Base-by-base conservation (phyloP, 495 filamentous ascomycete species). In the Hypoxylon trugodes region DNA sequence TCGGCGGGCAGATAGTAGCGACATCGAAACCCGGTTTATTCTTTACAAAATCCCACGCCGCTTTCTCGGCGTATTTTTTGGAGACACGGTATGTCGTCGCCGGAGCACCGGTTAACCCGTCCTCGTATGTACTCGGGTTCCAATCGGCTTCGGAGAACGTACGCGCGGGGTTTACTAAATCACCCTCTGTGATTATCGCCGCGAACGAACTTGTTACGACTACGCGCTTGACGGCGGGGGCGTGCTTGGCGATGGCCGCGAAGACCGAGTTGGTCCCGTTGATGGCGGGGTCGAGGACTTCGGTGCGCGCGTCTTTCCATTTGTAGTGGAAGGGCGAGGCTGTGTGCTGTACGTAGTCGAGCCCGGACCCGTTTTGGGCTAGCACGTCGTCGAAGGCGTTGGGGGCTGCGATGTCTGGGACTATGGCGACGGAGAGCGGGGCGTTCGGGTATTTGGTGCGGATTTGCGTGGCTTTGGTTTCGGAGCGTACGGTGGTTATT, bases 141-240 rank as follows among this genome's bases (percentile, higher is more conserved):
- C 93, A 98, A 41, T 88, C 86, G 15, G 78, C 76, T 69, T 96
- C 92, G 50, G 79, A 80, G 71, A 92, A 96, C 12, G 79, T 79
- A 62, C 85, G 81, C 40, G 79, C 80, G 0, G 80, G 69, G 54
- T 77, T 67, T 12, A 28, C 19, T 0, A 75, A 46, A 15, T 65
- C 51, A 7, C 65, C 22, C n/a, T 77, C 65, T 49, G 89, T 75
- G 38, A 90, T 41, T 57, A 96, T 89, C 15, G 90, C 80, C 6
- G 93, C 93, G 74, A 94, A 96, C 12, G 90, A 95, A 24, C 87
- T 90, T 1, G 93, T 97, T 64, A 97, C 83, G 42, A 93, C 87
- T 8, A 97, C 90, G 50, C 88, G 81, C 76, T 91, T 93, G 33
- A 97, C 92, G 0, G 76, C 74, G 0, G 92, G 91, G 0, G 91